Evolutionary conservation across 148 eudicot species (phyloP), one percentile per base, ranked within the genome.

Genomic region (Vaccinium darrowii): DNA sequence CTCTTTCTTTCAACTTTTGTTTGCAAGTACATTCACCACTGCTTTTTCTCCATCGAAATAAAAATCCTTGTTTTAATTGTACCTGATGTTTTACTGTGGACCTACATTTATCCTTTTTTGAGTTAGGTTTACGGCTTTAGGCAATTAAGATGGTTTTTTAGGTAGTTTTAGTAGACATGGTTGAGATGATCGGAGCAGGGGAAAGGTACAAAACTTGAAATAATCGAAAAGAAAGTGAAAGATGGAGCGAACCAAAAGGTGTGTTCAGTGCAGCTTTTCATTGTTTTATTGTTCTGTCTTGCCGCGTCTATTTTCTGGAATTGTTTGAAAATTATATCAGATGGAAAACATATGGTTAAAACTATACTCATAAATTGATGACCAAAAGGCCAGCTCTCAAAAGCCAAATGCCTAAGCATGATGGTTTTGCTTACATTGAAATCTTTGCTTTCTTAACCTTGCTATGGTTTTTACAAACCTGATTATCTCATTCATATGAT

Each of bases 401-500:
- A 76, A 65, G 30, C 23, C 62, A 78, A 10, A 78, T 72, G 43
- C 14, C 21, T 18, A 73, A 36, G 50, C 50, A 7, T 73, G 77
- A 73, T 73, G 39, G 18, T 69, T 27, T 69, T 69, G 74, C 74
- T 73, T 23, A 4, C 7, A 5, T 74, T 36, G 27, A 82, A 49
- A 47, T 56, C 57, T 43, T 76, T 84, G 79, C n/a, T n/a, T 25
- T 73, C 69, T 47, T 5, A 21, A 43, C 5, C 75, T 39, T 51
- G 56, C 43, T 52, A n/a, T 6, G 30, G 74, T 69, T 33, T 36
- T 8, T 49, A 7, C 8, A 58, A 33, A 19, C 30, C 15, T 80
- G 39, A 51, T 83, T 83, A 53, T 87, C 79, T 79, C 81, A 88
- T 58, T 89, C 86, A 85, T 19, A 84, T 86, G 87, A 86, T 81